These are phyloP conservation scores for Emmonsia crescens DNA, from an alignment of 2,329 filamentous ascomycete genomes.

Conservation along the genomic window DNA sequence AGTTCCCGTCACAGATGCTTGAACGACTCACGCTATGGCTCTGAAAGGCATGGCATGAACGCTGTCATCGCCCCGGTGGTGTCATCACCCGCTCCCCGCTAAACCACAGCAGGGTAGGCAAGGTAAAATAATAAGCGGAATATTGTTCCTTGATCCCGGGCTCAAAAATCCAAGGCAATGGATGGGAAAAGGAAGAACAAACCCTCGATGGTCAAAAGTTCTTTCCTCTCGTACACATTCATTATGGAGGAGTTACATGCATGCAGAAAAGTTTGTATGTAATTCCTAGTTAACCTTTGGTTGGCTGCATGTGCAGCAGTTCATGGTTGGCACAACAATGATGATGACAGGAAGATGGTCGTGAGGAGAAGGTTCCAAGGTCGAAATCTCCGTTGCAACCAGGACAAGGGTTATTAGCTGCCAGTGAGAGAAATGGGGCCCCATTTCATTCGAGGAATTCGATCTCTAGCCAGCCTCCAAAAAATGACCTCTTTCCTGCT, in stretches of 20 bases:
- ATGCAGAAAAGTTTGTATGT: not conserved
- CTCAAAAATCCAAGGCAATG: not conserved
- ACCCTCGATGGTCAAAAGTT: not conserved
- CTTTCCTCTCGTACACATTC: not conserved
- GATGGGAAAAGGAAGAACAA: not conserved
- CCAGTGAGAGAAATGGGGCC: not conserved
- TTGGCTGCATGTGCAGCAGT: not conserved
- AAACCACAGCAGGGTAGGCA: not conserved
- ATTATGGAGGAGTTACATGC: not conserved
- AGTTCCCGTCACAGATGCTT: not conserved
- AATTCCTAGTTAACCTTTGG: too few species aligned
- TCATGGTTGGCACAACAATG: not conserved
- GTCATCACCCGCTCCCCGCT: constrained; percentile 3
- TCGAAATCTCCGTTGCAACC: not conserved
- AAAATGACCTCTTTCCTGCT: not conserved
- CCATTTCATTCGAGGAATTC: not conserved
- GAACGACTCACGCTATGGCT: not conserved
- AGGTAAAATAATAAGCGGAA: not conserved
- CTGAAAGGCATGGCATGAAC: not conserved
- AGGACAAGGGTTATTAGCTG: not conserved
- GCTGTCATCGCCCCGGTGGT: not conserved
- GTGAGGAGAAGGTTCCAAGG: not conserved
- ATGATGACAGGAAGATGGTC: not conserved
- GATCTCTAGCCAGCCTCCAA: not conserved
- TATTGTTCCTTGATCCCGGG: not conserved